Evolutionary conservation across 2,329 filamentous ascomycete genomes (phyloP).

Genomic region (Phaeosphaeriaceae sp.): DNA sequence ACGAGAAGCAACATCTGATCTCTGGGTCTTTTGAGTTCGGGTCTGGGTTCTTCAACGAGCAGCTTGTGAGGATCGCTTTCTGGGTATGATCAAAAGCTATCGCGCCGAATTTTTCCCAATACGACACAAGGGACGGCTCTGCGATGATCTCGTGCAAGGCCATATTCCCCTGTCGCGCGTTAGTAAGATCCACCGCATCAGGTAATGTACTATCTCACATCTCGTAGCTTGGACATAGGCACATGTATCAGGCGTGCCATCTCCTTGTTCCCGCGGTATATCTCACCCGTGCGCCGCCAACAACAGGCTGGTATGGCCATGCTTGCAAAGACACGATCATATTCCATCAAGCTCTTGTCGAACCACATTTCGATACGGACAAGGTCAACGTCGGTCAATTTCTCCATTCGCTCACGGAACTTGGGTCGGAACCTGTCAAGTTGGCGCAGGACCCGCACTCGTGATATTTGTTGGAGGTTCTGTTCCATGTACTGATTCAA

Average conservation of each 20-base stretch:
- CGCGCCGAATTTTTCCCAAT: constrained; percentile 98
- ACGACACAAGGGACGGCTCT: constrained; percentile 92
- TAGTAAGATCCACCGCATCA: constrained; percentile 6
- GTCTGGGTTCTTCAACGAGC: constrained; percentile 79
- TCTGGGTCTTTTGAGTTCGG: constrained; percentile 70
- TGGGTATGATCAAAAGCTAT: constrained; percentile 95
- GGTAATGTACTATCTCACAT: constrained; percentile 66
- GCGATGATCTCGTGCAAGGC: constrained; percentile 95
- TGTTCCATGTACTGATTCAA: constrained; percentile 91
- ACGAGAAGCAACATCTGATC: constrained; percentile 95
- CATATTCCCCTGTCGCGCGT: constrained; percentile 77
- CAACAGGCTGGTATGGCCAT: constrained; percentile 99
- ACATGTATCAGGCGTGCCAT: constrained; percentile 97
- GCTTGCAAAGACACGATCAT: constrained; percentile 96
- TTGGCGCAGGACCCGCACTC: constrained; percentile 90
- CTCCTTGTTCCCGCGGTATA: constrained; percentile 96
- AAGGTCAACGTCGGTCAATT: constrained; percentile 89
- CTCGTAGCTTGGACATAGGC: constrained; percentile 86
- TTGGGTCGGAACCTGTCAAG: constrained; percentile 93
- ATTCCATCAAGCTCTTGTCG: constrained; percentile 94
- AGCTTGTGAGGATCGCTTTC: constrained; percentile 94
- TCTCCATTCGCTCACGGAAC: constrained; percentile 93
- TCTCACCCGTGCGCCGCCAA: constrained; percentile 95
- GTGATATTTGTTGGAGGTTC: constrained; percentile 80
- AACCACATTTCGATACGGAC: constrained; percentile 99